Conservation (phyloP, 2,329 filamentous ascomycete species). For the Teratosphaeria zuluensis region DNA sequence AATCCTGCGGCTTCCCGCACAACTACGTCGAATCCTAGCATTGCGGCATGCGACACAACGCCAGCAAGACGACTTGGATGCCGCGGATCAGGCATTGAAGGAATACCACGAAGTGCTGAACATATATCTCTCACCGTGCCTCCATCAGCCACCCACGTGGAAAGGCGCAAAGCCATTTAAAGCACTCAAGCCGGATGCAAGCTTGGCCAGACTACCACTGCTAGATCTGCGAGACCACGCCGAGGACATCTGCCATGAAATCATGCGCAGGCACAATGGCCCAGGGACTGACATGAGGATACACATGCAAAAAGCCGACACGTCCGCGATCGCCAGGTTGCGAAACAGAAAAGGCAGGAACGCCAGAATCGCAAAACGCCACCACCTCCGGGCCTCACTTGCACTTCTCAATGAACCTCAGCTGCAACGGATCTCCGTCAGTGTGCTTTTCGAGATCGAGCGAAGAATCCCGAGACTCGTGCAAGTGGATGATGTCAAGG, state of each 20-base stretch:
- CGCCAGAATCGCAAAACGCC: background rate
- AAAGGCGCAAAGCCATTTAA: no score
- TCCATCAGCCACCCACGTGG: no score
- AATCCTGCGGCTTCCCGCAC: no score
- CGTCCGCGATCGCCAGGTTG: background rate
- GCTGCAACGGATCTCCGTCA: background rate
- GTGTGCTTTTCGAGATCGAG: background rate
- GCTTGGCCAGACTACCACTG: background rate
- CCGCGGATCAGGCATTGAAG: no score
- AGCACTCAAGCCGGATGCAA: no score
- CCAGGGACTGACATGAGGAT: background rate
- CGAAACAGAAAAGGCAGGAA: background rate
- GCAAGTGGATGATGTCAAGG: background rate
- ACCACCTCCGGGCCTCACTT: background rate
- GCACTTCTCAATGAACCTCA: background rate
- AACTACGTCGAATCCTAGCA: no score
- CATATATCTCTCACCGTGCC: no score
- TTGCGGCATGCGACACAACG: no score
- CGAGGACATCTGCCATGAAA: background rate
- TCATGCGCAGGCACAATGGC: background rate
- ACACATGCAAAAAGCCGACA: background rate
- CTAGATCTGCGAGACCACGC: background rate
- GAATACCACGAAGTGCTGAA: no score
- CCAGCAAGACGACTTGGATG: no score
- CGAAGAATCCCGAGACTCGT: background rate